Conservation (phyloP, 1,284 basidiomycete genomes). For the Leccinum fallax region DNA sequence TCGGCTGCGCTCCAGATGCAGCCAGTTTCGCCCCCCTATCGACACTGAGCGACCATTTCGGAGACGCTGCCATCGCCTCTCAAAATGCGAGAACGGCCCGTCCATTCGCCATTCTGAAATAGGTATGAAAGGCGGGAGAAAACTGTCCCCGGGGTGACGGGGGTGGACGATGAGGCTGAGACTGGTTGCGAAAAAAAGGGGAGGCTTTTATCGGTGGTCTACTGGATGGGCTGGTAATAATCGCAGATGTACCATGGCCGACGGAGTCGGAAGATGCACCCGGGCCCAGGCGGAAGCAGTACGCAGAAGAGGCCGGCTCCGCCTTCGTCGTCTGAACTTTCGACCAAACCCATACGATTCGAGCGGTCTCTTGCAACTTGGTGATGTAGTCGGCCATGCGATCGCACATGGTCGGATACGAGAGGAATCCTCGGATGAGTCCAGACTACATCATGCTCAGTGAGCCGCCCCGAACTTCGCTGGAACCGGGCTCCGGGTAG, state of each 20-base stretch:
- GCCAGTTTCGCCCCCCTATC: background rate
- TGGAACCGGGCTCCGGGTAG: background rate
- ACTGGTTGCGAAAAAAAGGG: too few relatives aligned
- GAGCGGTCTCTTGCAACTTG: slow-evolving; percentile 71
- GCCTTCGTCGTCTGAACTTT: background rate
- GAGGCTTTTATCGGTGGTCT: background rate
- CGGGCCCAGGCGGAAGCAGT: background rate
- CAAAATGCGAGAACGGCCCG: too few relatives aligned
- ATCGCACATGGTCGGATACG: background rate
- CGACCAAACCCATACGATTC: background rate
- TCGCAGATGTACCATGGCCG: background rate
- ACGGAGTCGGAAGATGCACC: background rate
- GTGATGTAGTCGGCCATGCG: background rate
- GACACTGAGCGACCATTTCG: background rate
- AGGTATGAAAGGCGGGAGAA: too few relatives aligned
- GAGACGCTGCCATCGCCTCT: background rate
- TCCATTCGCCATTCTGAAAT: too few relatives aligned
- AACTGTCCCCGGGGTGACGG: too few relatives aligned
- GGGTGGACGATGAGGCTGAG: too few relatives aligned
- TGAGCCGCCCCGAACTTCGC: background rate
- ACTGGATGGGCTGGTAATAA: background rate
- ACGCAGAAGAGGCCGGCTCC: background rate
- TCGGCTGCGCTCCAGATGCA: slow-evolving; percentile 64
- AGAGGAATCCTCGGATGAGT: slow-evolving; percentile 1
- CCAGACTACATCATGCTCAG: background rate